Conservation (phyloP, 129 eudicot genomes). For the Tagetes erecta region DNA sequence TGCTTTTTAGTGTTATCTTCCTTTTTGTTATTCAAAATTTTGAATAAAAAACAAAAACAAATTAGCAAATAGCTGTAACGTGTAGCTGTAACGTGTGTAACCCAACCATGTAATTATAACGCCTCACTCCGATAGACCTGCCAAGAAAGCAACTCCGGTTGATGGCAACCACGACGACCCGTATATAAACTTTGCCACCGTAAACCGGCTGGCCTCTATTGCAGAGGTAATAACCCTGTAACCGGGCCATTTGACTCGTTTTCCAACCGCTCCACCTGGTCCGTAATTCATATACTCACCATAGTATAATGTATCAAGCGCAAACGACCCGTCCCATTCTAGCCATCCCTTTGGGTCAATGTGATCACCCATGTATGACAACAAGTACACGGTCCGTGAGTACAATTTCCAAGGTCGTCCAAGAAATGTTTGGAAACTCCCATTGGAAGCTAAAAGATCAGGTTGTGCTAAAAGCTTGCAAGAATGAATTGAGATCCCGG, state of each 20-base stretch:
- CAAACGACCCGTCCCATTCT: slow-evolving; percentile 48
- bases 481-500: slow-evolving; percentile 52
- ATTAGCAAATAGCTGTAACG: slow-evolving; percentile 3
- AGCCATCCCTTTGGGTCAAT: slow-evolving; percentile 55
- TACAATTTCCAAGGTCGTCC: slow-evolving; percentile 64
- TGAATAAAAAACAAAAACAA: background rate
- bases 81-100: background rate
- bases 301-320: slow-evolving; percentile 42
- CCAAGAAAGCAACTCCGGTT: slow-evolving; percentile 39
- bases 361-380: slow-evolving; percentile 40
- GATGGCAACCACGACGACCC: slow-evolving; percentile 56
- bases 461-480: slow-evolving; percentile 42
- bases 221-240: slow-evolving; percentile 44
- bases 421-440: slow-evolving; percentile 38
- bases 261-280: slow-evolving; percentile 38
- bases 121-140: slow-evolving; percentile 22
- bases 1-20: slow-evolving; percentile 11
- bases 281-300: slow-evolving; percentile 49
- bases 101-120: background rate
- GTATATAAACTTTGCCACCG: slow-evolving; percentile 49
- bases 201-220: slow-evolving; percentile 47
- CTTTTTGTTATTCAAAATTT: slow-evolving; percentile 18
- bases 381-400: slow-evolving; percentile 45
- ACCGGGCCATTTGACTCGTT: slow-evolving; percentile 54
- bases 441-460: slow-evolving; percentile 36